Conservation (phyloP, 2,329 filamentous ascomycete species). For the Ceratocystis ficicola region DNA sequence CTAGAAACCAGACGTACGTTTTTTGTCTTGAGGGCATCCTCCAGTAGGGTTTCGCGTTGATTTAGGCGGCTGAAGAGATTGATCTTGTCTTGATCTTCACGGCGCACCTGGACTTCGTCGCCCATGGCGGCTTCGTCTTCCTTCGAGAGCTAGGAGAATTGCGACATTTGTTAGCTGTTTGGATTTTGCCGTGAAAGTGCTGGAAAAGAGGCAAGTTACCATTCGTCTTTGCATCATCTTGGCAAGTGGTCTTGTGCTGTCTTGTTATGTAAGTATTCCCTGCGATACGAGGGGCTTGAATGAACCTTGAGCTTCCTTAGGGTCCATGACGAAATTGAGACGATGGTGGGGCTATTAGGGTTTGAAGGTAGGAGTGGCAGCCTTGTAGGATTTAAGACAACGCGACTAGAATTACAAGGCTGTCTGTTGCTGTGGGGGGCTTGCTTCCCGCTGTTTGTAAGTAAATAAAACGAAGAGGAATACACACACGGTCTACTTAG, state of each 20-base stretch:
- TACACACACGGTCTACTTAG: too few relatives aligned
- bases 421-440: too few relatives aligned
- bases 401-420: not conserved
- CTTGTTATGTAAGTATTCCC: too few relatives aligned
- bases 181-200: not conserved
- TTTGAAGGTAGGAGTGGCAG: not conserved
- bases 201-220: conserved; percentile 32
- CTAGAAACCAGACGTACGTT: conserved; percentile 45
- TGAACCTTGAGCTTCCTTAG: not conserved
- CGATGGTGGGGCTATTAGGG: conserved; percentile 2
- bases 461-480: not conserved
- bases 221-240: conserved; percentile 48
- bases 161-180: conserved; percentile 23
- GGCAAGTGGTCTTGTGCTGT: conserved; percentile 24
- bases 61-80: conserved; percentile 94
- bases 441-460: too few relatives aligned
- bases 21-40: conserved; percentile 70
- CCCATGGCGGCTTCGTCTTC: conserved; percentile 72
- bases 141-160: conserved; percentile 61
- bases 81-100: conserved; percentile 97
- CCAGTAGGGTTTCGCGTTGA: conserved; percentile 64
- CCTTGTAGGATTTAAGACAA: conserved; percentile 9
- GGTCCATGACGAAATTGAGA: not conserved
- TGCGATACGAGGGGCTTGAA: not conserved
- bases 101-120: conserved; percentile 84